Evolutionary conservation across 2,329 filamentous ascomycete species (phyloP).

Genomic region (Cladophialophora immunda): DNA sequence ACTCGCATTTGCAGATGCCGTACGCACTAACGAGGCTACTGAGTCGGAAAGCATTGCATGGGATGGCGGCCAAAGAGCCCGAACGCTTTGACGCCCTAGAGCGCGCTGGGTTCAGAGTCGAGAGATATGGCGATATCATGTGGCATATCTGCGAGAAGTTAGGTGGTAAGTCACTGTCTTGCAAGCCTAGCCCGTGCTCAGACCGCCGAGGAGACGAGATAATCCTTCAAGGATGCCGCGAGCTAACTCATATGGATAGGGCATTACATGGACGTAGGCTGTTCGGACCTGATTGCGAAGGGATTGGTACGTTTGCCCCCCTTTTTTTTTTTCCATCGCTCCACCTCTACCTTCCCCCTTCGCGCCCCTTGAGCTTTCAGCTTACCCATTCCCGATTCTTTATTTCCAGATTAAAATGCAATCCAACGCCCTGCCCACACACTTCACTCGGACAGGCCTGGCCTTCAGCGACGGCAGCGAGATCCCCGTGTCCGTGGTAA

Average conservation of each 20-base stretch:
- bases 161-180: constrained; percentile 43
- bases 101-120: constrained; percentile 53
- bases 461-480: constrained; percentile 54
- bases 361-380: neutral
- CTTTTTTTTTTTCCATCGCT: neutral
- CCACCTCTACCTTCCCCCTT: neutral
- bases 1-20: constrained; percentile 35
- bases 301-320: constrained; percentile 41
- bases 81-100: constrained; percentile 53
- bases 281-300: constrained; percentile 52
- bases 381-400: neutral
- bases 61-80: constrained; percentile 46
- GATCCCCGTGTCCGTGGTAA: constrained; percentile 56
- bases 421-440: constrained; percentile 47
- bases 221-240: neutral
- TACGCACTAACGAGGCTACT: constrained; percentile 44
- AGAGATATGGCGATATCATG: constrained; percentile 49
- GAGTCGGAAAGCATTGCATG: constrained; percentile 43
- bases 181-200: neutral
- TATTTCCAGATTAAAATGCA: constrained; percentile 55
- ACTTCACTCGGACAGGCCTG: constrained; percentile 52
- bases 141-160: constrained; percentile 52
- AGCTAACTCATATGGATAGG: constrained; percentile 34
- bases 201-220: neutral
- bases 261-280: constrained; percentile 60